These are phyloP conservation scores for Diaporthe citrichinensis DNA, from an alignment of 2,329 filamentous ascomycete species.

Conservation along the genomic window DNA sequence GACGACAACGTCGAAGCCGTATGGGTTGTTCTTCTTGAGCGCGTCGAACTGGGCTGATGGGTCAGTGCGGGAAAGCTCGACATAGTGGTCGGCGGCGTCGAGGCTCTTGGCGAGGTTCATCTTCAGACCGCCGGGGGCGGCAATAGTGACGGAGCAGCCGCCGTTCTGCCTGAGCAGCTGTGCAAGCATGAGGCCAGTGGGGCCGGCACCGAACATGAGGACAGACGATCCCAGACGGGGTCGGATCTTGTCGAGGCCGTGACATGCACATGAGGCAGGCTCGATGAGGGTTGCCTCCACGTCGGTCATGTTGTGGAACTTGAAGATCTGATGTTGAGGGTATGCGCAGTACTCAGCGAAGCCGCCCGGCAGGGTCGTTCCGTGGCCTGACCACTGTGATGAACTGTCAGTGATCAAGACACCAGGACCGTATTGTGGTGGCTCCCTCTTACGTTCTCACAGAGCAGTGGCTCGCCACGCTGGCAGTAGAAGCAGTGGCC, in stretches of 20 bases:
- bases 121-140: constrained; percentile 78
- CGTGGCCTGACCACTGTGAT: constrained; percentile 72
- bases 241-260: constrained; percentile 78
- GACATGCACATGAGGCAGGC: constrained; percentile 79
- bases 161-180: constrained; percentile 76
- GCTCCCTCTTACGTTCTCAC: constrained; percentile 66
- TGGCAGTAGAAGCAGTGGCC: constrained; percentile 82
- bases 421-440: neutral
- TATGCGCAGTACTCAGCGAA: constrained; percentile 78
- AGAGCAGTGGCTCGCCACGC: constrained; percentile 76
- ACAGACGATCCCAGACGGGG: constrained; percentile 76
- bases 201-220: constrained; percentile 76
- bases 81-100: constrained; percentile 67
- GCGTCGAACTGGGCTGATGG: constrained; percentile 72
- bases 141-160: constrained; percentile 78
- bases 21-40: constrained; percentile 75
- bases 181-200: constrained; percentile 75
- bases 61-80: constrained; percentile 68
- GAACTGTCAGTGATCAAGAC: constrained; percentile 24
- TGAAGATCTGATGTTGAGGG: constrained; percentile 71
- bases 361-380: constrained; percentile 77
- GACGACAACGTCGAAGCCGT: constrained; percentile 80
- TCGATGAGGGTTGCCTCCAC: constrained; percentile 80
- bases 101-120: constrained; percentile 76
- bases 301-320: constrained; percentile 75